Evolutionary conservation across 23 red algal species (phyloP), one percentile per base, ranked within the genome.

Genomic region (Chondrus crispus): DNA sequence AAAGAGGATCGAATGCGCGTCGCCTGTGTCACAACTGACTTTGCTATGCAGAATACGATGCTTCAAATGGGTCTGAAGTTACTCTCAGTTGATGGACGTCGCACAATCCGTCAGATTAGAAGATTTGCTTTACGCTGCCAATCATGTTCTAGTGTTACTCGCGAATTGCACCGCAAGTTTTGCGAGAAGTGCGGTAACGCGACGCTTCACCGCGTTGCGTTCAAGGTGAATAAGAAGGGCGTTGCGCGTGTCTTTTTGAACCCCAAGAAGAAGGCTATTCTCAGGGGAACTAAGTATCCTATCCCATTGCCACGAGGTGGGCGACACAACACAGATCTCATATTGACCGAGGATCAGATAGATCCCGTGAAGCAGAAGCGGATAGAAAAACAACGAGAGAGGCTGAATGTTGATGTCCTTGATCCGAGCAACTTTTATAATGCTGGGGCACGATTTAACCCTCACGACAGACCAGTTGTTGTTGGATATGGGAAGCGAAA

Each of bases 11-110:
- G 69, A 30, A 66, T 12, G 7, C 39, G 84, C 39, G 90, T 93
- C 12, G 91, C 70, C 32, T 97, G 95, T 75, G 89, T 98, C 46
- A 98, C 96, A 7, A 98, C 81, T 16, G 96, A 98, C 84, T 98
- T 93, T 89, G 85, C 96, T 14, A 98, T 98, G 96, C 96, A 98
- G 69, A 98, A 95, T 62, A 91, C 93, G 22, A 82, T 91, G 81
- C 80, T 98, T 43, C 96, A 98, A 71, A 98, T 98, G 96, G 96
- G 96, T 26, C 38, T 98, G 47, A 82, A 90, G 18, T 33, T 98
- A 19, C 72, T 98, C 42, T 74, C 91, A 4, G 53, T 95, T 68
- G 96, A 98, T 53, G 96, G 96, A 29, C 78, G 93, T 69, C 87
- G 93, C n/a, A 49, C 83, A 28, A 85, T 98, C 36, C 87, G 54